Evolutionary conservation across 2,329 filamentous ascomycete genomes (phyloP), one percentile per base, ranked within the genome.

Genomic region (Elsinoe necatrix): DNA sequence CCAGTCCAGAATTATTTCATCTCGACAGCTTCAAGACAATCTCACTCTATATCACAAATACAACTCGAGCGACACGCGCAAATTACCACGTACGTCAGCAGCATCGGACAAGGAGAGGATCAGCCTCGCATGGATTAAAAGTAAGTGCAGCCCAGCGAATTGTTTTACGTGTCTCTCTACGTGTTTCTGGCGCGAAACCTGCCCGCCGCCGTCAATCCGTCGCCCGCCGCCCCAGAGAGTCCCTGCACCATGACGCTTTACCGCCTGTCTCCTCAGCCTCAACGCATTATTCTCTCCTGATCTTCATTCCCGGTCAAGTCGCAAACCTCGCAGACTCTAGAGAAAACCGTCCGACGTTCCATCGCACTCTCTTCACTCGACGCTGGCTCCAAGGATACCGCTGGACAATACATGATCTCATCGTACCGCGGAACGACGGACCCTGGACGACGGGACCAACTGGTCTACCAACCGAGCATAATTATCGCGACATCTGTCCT

Each of bases 251-350:
- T 55, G 39, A 56, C 39, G 37, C 54, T 56, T 56, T 56, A 56
- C 54, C 54, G 54, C 54, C 41, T 56, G 54, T 56, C 54, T 56
- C 54, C 21, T 47, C 54, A 47, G 39, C 41, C 54, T 56, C 54
- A 56, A 55, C 52, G 20, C 52, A 41, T 41, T 41, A 27, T 41
- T 41, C 16, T 55, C 37, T 42, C 52, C 37, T 43, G 14, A 41
- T 14, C 27, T 43, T 25, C 21, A 29, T 23, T 35, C 16, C 8
- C 21, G 21, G n/a, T 18, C 20, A 27, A 41, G 20, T 39, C 18
- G 16, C 16, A 27, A 23, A 25, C 14, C 37, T 45, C n/a, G 52
- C 16, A 12, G 20, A 43, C 37, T 23, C 34, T 12, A 11, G 34
- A 29, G 27, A 29, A 29, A 9, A 29, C 9, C 27, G 4, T 29